Evolutionary conservation across 345 rosid genomes (phyloP), one percentile per base, ranked within the genome.

Genomic region (Salix purpurea): DNA sequence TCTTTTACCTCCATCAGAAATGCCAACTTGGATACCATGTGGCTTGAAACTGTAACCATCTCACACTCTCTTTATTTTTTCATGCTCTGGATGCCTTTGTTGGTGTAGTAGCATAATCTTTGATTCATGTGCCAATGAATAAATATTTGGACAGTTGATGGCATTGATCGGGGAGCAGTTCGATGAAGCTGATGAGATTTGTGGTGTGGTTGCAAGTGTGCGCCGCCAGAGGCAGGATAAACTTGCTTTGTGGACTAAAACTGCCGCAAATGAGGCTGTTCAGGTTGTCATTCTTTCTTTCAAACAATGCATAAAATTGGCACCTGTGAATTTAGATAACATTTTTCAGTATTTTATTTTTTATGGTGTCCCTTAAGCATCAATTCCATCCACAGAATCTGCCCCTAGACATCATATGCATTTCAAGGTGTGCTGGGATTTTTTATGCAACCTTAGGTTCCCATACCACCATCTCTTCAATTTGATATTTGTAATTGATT

Each of bases 161-260:
- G 98, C 93, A 74, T 86, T 94, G 79, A 91, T 94, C 4, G 98
- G 98, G 74, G 98, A 92, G 90, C 97, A 92, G 82, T 90, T 92
- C 67, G 97, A 92, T 60, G 98, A 94, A 72, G 84, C 89, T 0
- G 97, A 91, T 80, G 98, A 94, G 86, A 89, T 94, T 62, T 94
- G 97, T 71, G 98, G 98, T 54, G 97, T 90, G 66, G 98, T 94
- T 82, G 98, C 93, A 68, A 92, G 94, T 66, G 89, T 89, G 26
- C 98, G 98, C n/a, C 92, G 98, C n/a, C 92, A 48, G 62, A 88
- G 86, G 91, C 92, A 86, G 80, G 94, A 94, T 81, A 94, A 88
- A 83, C 88, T 94, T 72, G 90, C 98, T 3, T 84, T 94, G 52
- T 94, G 98, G 98, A 94, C 97, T 2, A 92, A 85, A 85, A 88